Percentiles rank a stretch among this genome's conserved stretches.
phyloP scores from a whole-genome alignment of 2,329 filamentous ascomycete genomes.

The Cladosporium cucumerinum region DNA sequence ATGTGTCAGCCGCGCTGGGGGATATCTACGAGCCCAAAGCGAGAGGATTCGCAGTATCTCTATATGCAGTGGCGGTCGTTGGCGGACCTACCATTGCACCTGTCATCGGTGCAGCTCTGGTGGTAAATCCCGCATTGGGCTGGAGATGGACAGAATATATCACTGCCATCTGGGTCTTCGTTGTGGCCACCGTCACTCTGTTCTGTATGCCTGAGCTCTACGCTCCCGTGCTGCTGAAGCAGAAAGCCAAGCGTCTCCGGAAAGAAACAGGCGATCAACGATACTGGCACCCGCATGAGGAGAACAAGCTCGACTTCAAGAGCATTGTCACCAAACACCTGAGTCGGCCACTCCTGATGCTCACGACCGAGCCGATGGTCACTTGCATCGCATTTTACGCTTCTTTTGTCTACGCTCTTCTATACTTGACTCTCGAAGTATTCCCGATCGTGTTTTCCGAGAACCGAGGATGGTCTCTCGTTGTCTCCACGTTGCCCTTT shows the following conservation, averaged over 20 bases:
- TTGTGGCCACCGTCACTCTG: conserved; percentile 55
- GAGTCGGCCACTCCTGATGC: conserved; percentile 43
- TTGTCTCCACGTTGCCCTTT: conserved; percentile 47
- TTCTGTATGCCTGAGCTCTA: conserved; percentile 53
- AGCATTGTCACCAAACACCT: conserved; percentile 45
- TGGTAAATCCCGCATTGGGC: conserved; percentile 27
- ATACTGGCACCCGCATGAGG: conserved; percentile 47
- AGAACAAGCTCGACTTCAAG: conserved; percentile 40
- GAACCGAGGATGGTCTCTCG: conserved; percentile 41
- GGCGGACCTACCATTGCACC: conserved; percentile 36
- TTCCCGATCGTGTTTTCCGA: conserved; percentile 49
- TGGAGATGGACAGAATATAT: conserved; percentile 47
- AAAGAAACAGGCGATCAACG: conserved; percentile 49
- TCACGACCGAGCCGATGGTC: conserved; percentile 49
- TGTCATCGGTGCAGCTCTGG: conserved; percentile 38
- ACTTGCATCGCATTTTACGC: conserved; percentile 38
- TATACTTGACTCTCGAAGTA: conserved; percentile 48
- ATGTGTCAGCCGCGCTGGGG: conserved; percentile 40
- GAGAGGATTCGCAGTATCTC: conserved; percentile 34
- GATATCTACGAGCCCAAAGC: conserved; percentile 37
- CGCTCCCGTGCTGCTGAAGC: conserved; percentile 43
- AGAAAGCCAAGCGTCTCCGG: conserved; percentile 53
- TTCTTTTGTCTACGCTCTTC: conserved; percentile 46
- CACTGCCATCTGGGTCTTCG: conserved; percentile 40
- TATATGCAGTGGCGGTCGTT: conserved; percentile 37